These are phyloP conservation scores for Irineochytrium annulatum DNA, from an alignment of 192 early-diverging fungal species.

Conservation along the genomic window DNA sequence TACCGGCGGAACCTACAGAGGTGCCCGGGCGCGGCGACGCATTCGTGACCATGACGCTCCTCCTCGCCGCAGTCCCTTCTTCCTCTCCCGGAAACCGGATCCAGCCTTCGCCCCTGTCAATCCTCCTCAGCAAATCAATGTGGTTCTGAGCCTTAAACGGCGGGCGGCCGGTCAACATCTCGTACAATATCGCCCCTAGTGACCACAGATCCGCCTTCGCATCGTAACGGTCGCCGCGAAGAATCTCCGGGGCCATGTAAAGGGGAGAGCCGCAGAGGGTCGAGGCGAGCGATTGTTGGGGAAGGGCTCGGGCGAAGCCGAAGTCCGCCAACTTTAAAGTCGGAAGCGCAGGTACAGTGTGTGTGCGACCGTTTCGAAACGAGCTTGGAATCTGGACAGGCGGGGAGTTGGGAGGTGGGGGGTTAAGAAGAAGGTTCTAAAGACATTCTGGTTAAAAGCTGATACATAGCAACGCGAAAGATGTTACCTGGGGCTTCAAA, in stretches of 20 bases:
- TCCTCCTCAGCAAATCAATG: conserved; percentile 84
- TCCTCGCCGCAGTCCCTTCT: not conserved
- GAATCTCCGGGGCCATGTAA: conserved; percentile 88
- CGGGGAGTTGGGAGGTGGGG: conserved; percentile 42
- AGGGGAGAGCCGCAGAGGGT: conserved; percentile 96
- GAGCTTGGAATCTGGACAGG: conserved; percentile 37
- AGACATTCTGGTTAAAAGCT: conserved; percentile 5
- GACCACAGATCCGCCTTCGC: conserved; percentile 97
- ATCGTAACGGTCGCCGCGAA: conserved; percentile 87
- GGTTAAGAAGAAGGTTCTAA: conserved; percentile 78
- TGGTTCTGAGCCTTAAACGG: conserved; percentile 94
- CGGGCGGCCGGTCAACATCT: conserved; percentile 85
- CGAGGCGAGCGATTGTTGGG: conserved; percentile 78
- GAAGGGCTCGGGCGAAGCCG: conserved; percentile 91
- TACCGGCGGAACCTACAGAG: not conserved
- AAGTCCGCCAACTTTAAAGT: conserved; percentile 94
- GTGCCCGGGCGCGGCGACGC: not conserved
- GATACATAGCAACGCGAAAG: not conserved
- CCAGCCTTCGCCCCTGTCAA: conserved; percentile 78
- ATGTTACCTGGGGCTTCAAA: conserved; percentile 87
- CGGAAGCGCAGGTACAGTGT: conserved; percentile 58
- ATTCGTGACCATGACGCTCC: conserved; percentile 10
- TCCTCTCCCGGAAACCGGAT: conserved; percentile 80
- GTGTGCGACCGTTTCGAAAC: conserved; percentile 20
- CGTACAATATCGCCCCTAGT: conserved; percentile 90